These are phyloP conservation scores for Tremellales sp. DNA, from an alignment of 1,284 basidiomycete genomes.

Conservation along the genomic window DNA sequence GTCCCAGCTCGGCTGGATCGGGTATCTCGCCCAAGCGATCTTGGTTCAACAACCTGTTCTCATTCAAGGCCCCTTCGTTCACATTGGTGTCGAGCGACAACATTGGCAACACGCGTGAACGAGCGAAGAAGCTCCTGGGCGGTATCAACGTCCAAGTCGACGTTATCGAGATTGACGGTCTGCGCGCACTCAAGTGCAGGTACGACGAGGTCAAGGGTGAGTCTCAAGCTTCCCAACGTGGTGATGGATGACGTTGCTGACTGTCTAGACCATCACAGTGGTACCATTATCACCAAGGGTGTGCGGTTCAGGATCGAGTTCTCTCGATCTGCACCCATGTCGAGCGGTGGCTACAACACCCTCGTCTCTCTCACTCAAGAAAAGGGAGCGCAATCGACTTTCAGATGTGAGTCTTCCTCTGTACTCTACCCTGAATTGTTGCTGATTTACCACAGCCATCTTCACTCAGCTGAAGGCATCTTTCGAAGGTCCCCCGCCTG, in stretches of 20 bases:
- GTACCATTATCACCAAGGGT: slow-evolving; percentile 26
- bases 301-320: slow-evolving; percentile 47
- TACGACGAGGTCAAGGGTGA: slow-evolving; percentile 32
- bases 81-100: slow-evolving; percentile 42
- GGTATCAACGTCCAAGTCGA: slow-evolving; percentile 33
- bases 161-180: slow-evolving; percentile 38
- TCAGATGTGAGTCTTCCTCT: slow-evolving; percentile 27
- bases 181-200: slow-evolving; percentile 39
- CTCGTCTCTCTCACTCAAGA: slow-evolving; percentile 43
- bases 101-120: slow-evolving; percentile 37
- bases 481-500: slow-evolving; percentile 16
- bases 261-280: slow-evolving; percentile 19
- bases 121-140: slow-evolving; percentile 25
- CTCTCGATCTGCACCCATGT: slow-evolving; percentile 27
- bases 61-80: slow-evolving; percentile 68
- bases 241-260: neutral
- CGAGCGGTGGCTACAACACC: slow-evolving; percentile 33
- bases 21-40: slow-evolving; percentile 57
- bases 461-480: slow-evolving; percentile 19
- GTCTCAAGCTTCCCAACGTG: neutral
- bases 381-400: slow-evolving; percentile 47
- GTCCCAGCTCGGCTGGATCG: slow-evolving; percentile 17
- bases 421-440: slow-evolving; percentile 6
- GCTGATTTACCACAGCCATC: slow-evolving; percentile 10
- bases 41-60: slow-evolving; percentile 88